Percentiles rank a stretch among this genome's conserved stretches.
phyloP scores from a whole-genome alignment of 179 eudicot genomes.

The Silene coronaria region DNA sequence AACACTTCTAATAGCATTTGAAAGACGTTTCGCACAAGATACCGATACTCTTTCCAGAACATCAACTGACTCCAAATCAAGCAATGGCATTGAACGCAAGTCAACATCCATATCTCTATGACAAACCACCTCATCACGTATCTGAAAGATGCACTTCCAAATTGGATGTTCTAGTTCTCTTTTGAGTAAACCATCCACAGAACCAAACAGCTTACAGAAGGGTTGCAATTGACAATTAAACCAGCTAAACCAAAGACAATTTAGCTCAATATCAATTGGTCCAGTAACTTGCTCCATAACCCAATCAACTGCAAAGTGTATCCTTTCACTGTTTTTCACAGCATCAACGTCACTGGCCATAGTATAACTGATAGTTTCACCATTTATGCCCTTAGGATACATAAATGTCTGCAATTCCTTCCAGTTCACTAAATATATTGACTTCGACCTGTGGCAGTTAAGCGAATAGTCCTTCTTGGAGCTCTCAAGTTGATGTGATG shows the following conservation, averaged over 20 bases:
- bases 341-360: conserved; percentile 26
- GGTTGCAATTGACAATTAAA: conserved; percentile 55
- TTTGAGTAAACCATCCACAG: conserved; percentile 36
- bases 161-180: conserved; percentile 67
- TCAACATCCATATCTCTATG: conserved; percentile 29
- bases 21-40: conserved; percentile 35
- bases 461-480: conserved; percentile 21
- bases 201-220: conserved; percentile 45
- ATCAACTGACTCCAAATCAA: conserved; percentile 53
- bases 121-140: conserved; percentile 41
- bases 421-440: conserved; percentile 42
- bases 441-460: conserved; percentile 21
- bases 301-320: conserved; percentile 80
- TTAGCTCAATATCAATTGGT: conserved; percentile 44
- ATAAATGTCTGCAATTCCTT: conserved; percentile 38
- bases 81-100: conserved; percentile 47
- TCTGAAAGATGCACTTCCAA: conserved; percentile 48
- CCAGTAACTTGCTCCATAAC: conserved; percentile 69
- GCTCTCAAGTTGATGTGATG: conserved; percentile 30
- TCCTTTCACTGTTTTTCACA: conserved; percentile 35
- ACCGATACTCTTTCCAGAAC: conserved; percentile 23
- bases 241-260: conserved; percentile 65
- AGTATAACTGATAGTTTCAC: conserved; percentile 16
- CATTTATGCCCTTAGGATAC: conserved; percentile 37
- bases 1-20: conserved; percentile 47